A percentile compares a stretch with the other conserved stretches of the same genome.
Evolutionary conservation across 2,329 filamentous ascomycete genomes (phyloP).

Genomic region (Juglanconis sp.): DNA sequence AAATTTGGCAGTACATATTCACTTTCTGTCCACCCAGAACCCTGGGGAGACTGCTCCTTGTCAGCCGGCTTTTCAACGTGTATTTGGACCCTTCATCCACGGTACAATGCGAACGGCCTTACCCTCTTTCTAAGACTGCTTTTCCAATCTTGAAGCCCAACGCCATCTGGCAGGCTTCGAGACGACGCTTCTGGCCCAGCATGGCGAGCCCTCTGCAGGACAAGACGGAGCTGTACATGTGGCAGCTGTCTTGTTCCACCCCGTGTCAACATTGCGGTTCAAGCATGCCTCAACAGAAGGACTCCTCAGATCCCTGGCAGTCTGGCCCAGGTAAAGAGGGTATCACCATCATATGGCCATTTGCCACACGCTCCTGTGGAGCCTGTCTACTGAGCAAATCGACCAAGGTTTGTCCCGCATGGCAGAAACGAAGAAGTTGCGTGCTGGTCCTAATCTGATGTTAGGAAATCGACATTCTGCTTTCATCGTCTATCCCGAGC

Average conservation of each 20-base stretch:
- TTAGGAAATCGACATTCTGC: conserved; percentile 68
- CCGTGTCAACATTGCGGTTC: conserved; percentile 65
- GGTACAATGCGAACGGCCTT: conserved; percentile 23
- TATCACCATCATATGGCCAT: conserved; percentile 67
- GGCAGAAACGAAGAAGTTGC: not conserved
- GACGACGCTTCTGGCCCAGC: conserved; percentile 60
- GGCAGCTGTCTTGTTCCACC: conserved; percentile 61
- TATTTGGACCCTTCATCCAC: conserved; percentile 51
- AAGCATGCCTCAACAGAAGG: conserved; percentile 23
- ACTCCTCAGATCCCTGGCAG: conserved; percentile 46
- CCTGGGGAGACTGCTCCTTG: conserved; percentile 62
- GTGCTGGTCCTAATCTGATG: conserved; percentile 21
- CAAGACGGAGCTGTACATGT: conserved; percentile 72
- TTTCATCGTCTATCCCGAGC: conserved; percentile 58
- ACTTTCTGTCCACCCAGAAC: conserved; percentile 60
- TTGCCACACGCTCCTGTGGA: conserved; percentile 64
- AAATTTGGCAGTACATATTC: conserved; percentile 70
- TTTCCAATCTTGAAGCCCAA: conserved; percentile 51
- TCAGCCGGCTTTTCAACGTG: conserved; percentile 64
- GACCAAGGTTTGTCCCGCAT: conserved; percentile 56
- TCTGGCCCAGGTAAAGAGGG: conserved; percentile 60
- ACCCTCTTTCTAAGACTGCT: conserved; percentile 33
- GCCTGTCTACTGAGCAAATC: conserved; percentile 59
- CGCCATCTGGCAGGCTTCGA: conserved; percentile 67
- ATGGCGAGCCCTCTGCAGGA: conserved; percentile 66